phyloP scores from a whole-genome alignment of 2,329 filamentous ascomycete species.

The Elsinoe arachidis region DNA sequence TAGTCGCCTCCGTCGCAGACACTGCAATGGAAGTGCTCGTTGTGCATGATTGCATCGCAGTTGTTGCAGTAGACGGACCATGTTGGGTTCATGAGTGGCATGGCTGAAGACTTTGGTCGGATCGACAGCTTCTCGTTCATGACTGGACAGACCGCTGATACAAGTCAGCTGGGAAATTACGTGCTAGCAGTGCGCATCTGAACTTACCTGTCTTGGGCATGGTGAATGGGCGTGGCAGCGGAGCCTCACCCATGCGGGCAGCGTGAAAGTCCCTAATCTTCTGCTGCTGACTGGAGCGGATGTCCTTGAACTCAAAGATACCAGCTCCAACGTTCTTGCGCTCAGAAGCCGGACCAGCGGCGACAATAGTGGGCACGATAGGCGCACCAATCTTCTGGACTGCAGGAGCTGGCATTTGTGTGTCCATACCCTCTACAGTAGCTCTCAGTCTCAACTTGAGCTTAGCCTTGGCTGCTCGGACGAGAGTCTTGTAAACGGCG shows the following conservation, averaged over 20 bases:
- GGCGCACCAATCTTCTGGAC: conserved; percentile 17
- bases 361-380: conserved; percentile 20
- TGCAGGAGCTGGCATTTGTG: neutral
- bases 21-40: conserved; percentile 88
- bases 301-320: conserved; percentile 32
- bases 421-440: conserved; percentile 21
- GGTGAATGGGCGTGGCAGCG: conserved; percentile 34
- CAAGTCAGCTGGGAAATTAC: conserved; percentile 19
- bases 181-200: neutral
- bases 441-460: conserved; percentile 79
- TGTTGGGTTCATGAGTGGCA: conserved; percentile 28
- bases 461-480: conserved; percentile 94
- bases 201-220: conserved; percentile 15
- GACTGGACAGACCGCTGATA: neutral
- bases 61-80: conserved; percentile 93
- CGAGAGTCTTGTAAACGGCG: conserved; percentile 90
- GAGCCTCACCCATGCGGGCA: conserved; percentile 30
- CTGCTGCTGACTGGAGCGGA: conserved; percentile 24
- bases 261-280: conserved; percentile 5
- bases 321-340: conserved; percentile 26
- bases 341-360: conserved; percentile 19
- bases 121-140: neutral
- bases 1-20: conserved; percentile 91
- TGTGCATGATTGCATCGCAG: conserved; percentile 69
- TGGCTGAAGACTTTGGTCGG: neutral